Base-by-base conservation (phyloP, 306 rosid species). In the Gleditsia sinensis region DNA sequence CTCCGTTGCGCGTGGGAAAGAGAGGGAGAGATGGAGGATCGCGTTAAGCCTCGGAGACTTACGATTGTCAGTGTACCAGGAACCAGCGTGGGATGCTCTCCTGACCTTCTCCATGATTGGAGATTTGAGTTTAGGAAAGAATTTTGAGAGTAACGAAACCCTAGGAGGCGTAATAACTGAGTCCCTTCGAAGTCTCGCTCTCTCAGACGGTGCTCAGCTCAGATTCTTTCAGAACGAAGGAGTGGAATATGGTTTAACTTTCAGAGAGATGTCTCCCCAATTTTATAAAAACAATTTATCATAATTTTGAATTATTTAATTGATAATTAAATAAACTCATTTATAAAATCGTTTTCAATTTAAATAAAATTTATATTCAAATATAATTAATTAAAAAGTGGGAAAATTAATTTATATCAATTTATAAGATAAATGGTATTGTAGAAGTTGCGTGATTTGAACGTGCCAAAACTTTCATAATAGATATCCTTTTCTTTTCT, bases 11-110 rank as follows among this genome's bases (percentile, higher is more conserved):
- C 11, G 67, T 16, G n/a, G 14, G 6, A 10, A n/a, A 17, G 53
- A 28, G 59, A 39, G 27, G 0, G 27, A 51, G 13, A 12, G 32
- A 28, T 36, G 6, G 5, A 14, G 8, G 51, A 76, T 66, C 17
- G 64, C 3, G 66, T n/a, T 37, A 53, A 48, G 49, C 46, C 71
- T 57, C 69, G 68, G 20, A 4, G 51, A 73, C 95, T 89, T 76
- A 89, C 95, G 86, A 67, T 89, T 87, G 75, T 83, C 84, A 43
- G 88, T 79, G 87, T 89, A 89, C 95, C 95, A 89, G 43, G 92
- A 85, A 82, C 95, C 95, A 37, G 95, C 95, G 71, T 89, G 95
- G 56, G 95, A 85, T 36, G 95, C 81, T 69, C 82, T 85, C 80
- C 95, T 77, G 55, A 81, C 67, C 50, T 68, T 79, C 69, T 85